A percentile compares a stretch with the other conserved stretches of the same genome.
Conservation (phyloP, 2,329 filamentous ascomycete species). For the Xylariomycetidae sp. region DNA sequence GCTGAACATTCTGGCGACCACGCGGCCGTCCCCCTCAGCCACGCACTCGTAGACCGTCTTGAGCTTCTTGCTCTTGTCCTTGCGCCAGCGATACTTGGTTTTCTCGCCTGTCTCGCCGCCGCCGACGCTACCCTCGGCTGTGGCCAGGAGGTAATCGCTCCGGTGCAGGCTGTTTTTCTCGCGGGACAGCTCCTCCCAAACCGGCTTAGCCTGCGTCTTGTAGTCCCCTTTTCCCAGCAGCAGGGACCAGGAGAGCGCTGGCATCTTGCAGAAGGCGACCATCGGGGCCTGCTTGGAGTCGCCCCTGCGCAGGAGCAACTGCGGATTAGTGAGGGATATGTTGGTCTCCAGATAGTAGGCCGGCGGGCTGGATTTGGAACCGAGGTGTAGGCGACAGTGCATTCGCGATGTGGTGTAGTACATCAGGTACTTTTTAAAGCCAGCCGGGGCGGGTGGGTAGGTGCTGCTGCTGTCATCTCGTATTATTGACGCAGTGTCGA, state of each 20-base stretch:
- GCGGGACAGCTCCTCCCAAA: slow-evolving; percentile 6
- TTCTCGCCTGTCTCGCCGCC: too few species aligned
- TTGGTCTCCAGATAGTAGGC: slow-evolving; percentile 1
- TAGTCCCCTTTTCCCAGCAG: slow-evolving; percentile 2
- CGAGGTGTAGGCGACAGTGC: slow-evolving; percentile 1
- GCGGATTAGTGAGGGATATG: background rate
- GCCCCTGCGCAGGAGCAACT: slow-evolving; percentile 1
- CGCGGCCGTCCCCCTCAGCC: background rate
- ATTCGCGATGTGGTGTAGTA: slow-evolving; percentile 4
- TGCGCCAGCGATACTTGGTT: slow-evolving; percentile 8
- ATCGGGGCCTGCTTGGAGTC: background rate
- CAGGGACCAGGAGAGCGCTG: slow-evolving; percentile 1
- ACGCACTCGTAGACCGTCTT: slow-evolving; percentile 7
- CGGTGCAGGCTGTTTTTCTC: slow-evolving; percentile 4
- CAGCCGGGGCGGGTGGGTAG: background rate
- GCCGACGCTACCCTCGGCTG: too few species aligned
- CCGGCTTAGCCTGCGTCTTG: background rate
- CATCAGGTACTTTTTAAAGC: slow-evolving; percentile 4
- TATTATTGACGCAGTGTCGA: too few species aligned
- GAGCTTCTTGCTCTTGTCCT: slow-evolving; percentile 2
- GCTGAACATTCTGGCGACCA: slow-evolving; percentile 6
- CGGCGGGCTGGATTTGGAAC: background rate
- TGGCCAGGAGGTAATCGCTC: slow-evolving; percentile 8
- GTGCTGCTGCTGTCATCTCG: background rate
- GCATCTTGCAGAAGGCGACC: slow-evolving; percentile 1